phyloP scores from a whole-genome alignment of 176 grass and related monocot species.

The Echinochloa phyllopogon region DNA sequence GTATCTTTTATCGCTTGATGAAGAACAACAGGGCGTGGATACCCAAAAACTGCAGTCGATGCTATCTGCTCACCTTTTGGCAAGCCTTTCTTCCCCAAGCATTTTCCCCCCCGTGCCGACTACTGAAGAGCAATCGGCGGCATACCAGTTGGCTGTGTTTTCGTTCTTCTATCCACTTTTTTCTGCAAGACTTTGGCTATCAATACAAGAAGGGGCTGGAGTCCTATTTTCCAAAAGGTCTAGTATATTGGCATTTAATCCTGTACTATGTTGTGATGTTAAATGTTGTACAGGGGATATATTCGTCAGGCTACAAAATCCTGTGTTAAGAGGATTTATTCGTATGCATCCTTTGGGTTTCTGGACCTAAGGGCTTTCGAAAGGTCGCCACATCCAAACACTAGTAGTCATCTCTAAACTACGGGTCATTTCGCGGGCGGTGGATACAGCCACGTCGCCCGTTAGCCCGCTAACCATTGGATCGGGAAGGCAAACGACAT shows the following conservation, averaged over 20 bases:
- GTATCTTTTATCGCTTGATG: neutral
- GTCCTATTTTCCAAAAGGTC: neutral
- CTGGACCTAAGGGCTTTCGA: too few relatives aligned
- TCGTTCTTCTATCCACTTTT: neutral
- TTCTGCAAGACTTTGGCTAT: neutral
- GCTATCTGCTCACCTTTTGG: neutral
- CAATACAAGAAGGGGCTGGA: neutral
- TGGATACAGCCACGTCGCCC: too few relatives aligned
- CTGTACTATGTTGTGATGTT: neutral
- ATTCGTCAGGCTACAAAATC: neutral
- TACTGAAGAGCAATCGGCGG: neutral
- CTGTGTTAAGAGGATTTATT: neutral
- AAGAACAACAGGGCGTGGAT: neutral
- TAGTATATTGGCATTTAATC: neutral
- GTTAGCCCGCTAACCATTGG: too few relatives aligned
- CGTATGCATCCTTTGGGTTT: neutral
- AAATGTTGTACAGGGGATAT: neutral
- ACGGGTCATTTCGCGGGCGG: too few relatives aligned
- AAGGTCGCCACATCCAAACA: too few relatives aligned
- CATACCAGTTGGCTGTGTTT: neutral
- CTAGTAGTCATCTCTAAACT: too few relatives aligned
- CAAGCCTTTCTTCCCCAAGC: neutral
- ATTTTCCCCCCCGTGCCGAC: neutral
- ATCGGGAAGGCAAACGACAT: too few relatives aligned
- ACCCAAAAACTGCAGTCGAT: neutral